Evolutionary conservation across 306 rosid species (phyloP).

Genomic region (Castanospermum australe): DNA sequence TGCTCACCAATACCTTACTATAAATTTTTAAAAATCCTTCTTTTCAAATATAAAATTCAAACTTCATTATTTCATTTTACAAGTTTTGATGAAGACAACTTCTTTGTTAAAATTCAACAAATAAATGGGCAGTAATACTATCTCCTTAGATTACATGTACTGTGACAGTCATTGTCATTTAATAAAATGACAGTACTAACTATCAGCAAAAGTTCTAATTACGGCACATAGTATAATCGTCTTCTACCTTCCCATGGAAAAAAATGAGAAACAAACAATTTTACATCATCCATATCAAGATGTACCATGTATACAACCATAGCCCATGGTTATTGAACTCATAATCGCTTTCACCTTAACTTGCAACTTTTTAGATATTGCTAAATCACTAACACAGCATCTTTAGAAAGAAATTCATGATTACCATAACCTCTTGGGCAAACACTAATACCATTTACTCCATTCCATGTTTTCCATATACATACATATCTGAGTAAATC

Average conservation of each 20-base stretch:
- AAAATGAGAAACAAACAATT: not conserved
- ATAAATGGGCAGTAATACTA: not conserved
- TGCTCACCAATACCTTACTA: not conserved
- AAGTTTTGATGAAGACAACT: not conserved
- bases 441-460: not conserved
- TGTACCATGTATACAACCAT: not conserved
- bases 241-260: not conserved
- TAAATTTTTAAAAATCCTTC: not conserved
- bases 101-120: not conserved
- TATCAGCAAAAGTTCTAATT: not conserved
- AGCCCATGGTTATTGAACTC: not conserved
- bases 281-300: not conserved
- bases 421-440: not conserved
- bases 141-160: not conserved
- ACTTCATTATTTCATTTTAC: not conserved
- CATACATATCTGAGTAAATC: not conserved
- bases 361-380: not conserved
- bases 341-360: not conserved
- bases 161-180: not conserved
- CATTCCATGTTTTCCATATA: not conserved
- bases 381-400: not conserved
- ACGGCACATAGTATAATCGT: not conserved
- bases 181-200: not conserved
- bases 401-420: slow-evolving; percentile 12
- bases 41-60: not conserved